Evolutionary conservation across 75 land plant genomes (phyloP), one percentile per base, ranked within the genome.

Genomic region (Ceratopteris richardii): DNA sequence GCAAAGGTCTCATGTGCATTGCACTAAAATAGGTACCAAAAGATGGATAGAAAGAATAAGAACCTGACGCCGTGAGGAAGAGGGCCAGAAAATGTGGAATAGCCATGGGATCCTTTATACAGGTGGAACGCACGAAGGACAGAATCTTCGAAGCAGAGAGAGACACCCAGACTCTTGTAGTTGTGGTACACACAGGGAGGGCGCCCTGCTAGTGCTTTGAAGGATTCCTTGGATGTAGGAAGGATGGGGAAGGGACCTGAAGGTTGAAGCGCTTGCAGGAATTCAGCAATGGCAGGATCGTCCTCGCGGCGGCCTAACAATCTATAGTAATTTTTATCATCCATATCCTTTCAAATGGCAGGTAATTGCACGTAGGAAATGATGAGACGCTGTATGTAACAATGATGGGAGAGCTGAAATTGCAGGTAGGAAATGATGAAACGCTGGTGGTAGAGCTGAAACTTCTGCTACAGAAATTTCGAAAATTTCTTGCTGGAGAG

Each of bases 11-110:
- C n/a, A n/a, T n/a, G n/a, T n/a, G n/a, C n/a, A n/a, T n/a, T n/a
- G n/a, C n/a, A n/a, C n/a, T n/a, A n/a, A n/a, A n/a, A n/a, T n/a
- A n/a, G n/a, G n/a, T n/a, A 58, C 19, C 7, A 41, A 58, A 17
- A 31, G 60, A 58, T 9, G 17, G 36, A 58, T 42, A 58, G 60
- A 39, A 55, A 61, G 63, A 27, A 9, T 2, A 55, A 29, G 63
- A 23, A 19, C 22, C 37, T 33, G 37, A 33, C 7, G 37, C 37
- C 37, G 37, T 33, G 37, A 33, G 37, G 37, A 33, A 59, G 61
- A 13, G 3, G 19, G 1, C 47, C 44, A 36, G 19, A 5, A 19
- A 19, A 59, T 2, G 16, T 2, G 3, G 47, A n/a, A 19, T 31
- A 59, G 25, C 47, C 47, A 39, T 31, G 46, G 16, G 61, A 23